A percentile compares a stretch with the other conserved stretches of the same genome.
Evolutionary conservation across 257 asterid species (phyloP).

Genomic region (Jacaranda mimosifolia): DNA sequence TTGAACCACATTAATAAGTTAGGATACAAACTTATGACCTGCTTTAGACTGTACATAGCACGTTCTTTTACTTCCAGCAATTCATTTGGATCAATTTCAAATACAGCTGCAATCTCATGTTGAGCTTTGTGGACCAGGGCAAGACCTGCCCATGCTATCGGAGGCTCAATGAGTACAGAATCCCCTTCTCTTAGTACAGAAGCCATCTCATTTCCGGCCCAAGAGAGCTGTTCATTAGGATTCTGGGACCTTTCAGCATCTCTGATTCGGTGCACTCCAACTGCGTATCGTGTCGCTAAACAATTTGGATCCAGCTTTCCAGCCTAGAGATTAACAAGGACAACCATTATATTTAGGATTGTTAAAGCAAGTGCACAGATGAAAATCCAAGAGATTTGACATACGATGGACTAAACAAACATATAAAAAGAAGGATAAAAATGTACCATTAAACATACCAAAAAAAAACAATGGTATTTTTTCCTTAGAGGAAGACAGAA

Average conservation of each 20-base stretch:
- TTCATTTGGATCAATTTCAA: constrained; percentile 80
- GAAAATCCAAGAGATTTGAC: neutral
- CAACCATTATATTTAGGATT: constrained; percentile 28
- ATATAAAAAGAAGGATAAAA: neutral
- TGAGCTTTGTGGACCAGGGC: constrained; percentile 95
- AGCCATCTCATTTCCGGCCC: constrained; percentile 99
- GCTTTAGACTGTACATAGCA: constrained; percentile 86
- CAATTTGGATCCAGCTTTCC: constrained; percentile 97
- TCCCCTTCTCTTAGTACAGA: constrained; percentile 94
- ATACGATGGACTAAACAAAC: neutral
- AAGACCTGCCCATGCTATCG: constrained; percentile 95
- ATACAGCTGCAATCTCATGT: constrained; percentile 93
- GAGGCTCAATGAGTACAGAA: constrained; percentile 72
- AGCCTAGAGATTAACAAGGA: constrained; percentile 61
- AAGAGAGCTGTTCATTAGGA: constrained; percentile 89
- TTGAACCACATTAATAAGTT: constrained; percentile 17
- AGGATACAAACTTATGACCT: constrained; percentile 52
- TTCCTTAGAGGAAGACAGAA: neutral
- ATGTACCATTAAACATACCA: neutral
- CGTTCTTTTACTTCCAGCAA: constrained; percentile 81
- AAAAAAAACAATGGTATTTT: constrained; percentile 1
- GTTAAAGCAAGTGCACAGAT: constrained; percentile 31
- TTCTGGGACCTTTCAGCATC: constrained; percentile 98
- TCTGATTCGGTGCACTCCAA: constrained; percentile 89
- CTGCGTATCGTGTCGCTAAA: constrained; percentile 91